phyloP scores from a whole-genome alignment of 2,329 filamentous ascomycete species.

The Verticillium zaregamsianum region DNA sequence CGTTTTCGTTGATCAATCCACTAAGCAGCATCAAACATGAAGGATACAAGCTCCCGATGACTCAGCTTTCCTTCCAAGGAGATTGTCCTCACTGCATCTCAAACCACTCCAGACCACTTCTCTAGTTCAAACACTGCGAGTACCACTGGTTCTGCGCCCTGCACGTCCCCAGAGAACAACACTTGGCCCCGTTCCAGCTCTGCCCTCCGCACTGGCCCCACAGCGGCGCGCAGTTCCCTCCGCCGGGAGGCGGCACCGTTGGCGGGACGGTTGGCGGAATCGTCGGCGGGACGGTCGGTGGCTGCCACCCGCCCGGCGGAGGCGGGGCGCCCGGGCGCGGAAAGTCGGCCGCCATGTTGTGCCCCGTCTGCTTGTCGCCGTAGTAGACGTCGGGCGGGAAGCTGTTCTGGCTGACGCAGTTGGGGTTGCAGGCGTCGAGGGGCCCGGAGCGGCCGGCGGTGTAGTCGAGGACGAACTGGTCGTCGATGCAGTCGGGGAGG shows the following conservation, averaged over 20 bases:
- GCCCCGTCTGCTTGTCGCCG: slow-evolving; percentile 10
- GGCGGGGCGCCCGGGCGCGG: background rate
- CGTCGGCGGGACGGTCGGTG: background rate
- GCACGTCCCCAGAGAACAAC: slow-evolving; percentile 13
- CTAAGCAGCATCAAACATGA: no score
- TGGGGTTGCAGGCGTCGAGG: slow-evolving; percentile 13
- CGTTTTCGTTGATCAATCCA: no score
- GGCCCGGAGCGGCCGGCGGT: slow-evolving; percentile 11
- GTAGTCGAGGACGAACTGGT: slow-evolving; percentile 11
- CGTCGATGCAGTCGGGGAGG: slow-evolving; percentile 11
- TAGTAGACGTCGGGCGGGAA: slow-evolving; percentile 11
- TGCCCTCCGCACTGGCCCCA: slow-evolving; percentile 10
- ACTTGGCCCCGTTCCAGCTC: slow-evolving; percentile 13
- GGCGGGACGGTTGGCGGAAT: slow-evolving; percentile 1
- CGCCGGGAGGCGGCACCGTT: background rate
- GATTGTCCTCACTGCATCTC: no score
- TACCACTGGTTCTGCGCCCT: slow-evolving; percentile 13
- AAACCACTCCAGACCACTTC: background rate
- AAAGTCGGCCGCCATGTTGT: slow-evolving; percentile 8
- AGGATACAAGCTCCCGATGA: no score
- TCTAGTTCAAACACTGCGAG: slow-evolving; percentile 10
- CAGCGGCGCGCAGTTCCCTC: slow-evolving; percentile 1
- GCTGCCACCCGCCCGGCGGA: background rate
- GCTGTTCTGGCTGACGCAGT: slow-evolving; percentile 12
- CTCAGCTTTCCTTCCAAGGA: no score